Evolutionary conservation across 2,329 filamentous ascomycete species (phyloP).

Genomic region (Bipolaris oryzae): DNA sequence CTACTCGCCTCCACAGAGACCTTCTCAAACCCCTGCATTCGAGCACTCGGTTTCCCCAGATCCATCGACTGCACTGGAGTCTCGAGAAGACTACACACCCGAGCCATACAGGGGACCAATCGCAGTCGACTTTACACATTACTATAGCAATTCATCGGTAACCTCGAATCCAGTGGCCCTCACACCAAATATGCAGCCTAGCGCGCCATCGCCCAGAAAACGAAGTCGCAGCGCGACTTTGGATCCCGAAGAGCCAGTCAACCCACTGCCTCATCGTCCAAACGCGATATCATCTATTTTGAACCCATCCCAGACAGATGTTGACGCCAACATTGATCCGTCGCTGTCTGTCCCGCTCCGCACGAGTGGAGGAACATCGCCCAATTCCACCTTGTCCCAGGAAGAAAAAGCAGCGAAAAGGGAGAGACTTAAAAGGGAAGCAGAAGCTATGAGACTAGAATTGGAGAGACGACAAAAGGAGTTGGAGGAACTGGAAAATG

Average conservation of each 20-base stretch:
- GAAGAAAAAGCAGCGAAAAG: constrained; percentile 40
- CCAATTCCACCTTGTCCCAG: constrained; percentile 22
- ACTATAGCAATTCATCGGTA: constrained; percentile 26
- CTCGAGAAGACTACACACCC: constrained; percentile 35
- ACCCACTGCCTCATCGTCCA: constrained; percentile 38
- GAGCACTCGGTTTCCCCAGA: constrained; percentile 47
- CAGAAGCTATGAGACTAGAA: constrained; percentile 41
- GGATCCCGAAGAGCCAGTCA: constrained; percentile 35
- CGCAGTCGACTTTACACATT: constrained; percentile 48
- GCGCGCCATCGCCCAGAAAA: constrained; percentile 41
- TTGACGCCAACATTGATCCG: constrained; percentile 41
- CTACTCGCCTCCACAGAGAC: constrained; percentile 39
- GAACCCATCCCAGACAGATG: constrained; percentile 34
- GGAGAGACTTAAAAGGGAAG: constrained; percentile 40
- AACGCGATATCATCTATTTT: constrained; percentile 45
- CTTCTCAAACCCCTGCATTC: constrained; percentile 37
- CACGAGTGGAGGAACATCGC: constrained; percentile 27
- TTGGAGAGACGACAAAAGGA: constrained; percentile 38
- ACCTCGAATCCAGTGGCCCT: constrained; percentile 24
- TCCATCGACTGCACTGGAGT: constrained; percentile 36
- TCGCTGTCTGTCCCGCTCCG: constrained; percentile 33
- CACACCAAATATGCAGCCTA: constrained; percentile 22
- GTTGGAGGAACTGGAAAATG: constrained; percentile 41
- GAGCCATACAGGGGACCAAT: constrained; percentile 38
- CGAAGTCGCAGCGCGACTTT: constrained; percentile 45